Percentiles rank a stretch among this genome's conserved stretches.
Evolutionary conservation across 495 filamentous ascomycete genomes (phyloP).

Genomic region (Lichenothelia convexa): DNA sequence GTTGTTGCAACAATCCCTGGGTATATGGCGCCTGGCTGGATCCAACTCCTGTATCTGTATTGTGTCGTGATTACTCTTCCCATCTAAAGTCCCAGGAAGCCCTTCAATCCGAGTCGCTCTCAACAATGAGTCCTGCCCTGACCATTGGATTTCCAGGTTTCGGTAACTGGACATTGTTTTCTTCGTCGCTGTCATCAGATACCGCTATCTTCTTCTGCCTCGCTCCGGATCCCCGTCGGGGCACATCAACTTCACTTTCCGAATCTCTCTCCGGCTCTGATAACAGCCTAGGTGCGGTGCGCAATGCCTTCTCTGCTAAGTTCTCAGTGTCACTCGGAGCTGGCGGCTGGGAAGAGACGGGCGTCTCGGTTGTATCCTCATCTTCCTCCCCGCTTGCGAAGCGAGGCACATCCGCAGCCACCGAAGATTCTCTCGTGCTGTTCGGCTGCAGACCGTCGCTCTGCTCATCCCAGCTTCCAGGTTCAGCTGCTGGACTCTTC

Average conservation of each 20-base stretch:
- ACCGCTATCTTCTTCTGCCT: background rate
- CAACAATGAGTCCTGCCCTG: slow-evolving; percentile 34
- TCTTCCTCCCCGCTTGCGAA: background rate
- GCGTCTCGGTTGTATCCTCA: background rate
- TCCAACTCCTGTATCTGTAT: too few species aligned
- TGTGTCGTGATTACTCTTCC: too few species aligned
- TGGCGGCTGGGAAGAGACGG: background rate
- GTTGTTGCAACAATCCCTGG: too few species aligned
- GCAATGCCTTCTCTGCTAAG: background rate
- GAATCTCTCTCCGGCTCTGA: too few species aligned
- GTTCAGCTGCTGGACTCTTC: slow-evolving; percentile 6
- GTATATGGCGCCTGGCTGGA: too few species aligned
- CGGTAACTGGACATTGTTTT: slow-evolving; percentile 6
- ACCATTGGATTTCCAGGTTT: slow-evolving; percentile 20
- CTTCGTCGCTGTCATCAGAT: slow-evolving; percentile 8
- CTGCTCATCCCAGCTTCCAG: slow-evolving; percentile 11
- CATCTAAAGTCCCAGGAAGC: too few species aligned
- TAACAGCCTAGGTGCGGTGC: slow-evolving; percentile 2
- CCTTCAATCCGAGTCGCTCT: slow-evolving; percentile 21
- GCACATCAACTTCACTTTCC: too few species aligned
- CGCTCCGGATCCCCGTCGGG: background rate
- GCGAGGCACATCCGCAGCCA: too few species aligned
- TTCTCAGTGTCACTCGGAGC: background rate
- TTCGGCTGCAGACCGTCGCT: slow-evolving; percentile 5
- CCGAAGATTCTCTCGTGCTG: slow-evolving; percentile 1